Percentiles rank a stretch among this genome's conserved stretches.
These are phyloP conservation scores for Termitomyces sp. DNA, from an alignment of 768 basidiomycete genomes.

Conservation along the genomic window DNA sequence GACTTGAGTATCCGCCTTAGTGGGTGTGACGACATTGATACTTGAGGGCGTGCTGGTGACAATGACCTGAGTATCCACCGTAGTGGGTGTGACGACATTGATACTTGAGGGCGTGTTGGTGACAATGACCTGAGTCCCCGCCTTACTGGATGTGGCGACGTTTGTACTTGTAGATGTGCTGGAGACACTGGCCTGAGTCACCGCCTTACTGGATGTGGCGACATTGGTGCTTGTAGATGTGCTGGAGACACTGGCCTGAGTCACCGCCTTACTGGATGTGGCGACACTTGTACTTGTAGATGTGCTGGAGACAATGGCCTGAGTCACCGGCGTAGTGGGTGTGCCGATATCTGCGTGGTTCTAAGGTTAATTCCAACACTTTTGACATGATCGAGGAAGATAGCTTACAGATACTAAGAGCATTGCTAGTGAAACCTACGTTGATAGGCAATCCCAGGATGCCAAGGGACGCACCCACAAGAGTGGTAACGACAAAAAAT, in stretches of 20 bases:
- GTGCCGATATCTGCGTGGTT: not conserved
- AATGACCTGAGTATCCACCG: not conserved
- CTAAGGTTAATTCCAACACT: too few species aligned
- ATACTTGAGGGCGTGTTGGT: not conserved
- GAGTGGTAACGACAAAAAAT: not conserved
- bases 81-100: not conserved
- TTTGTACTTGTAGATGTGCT: not conserved
- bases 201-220: not conserved
- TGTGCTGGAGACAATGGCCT: not conserved
- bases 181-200: not conserved
- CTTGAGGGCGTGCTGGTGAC: not conserved
- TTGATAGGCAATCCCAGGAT: not conserved
- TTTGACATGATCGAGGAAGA: too few species aligned
- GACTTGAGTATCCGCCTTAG: not conserved
- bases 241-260: not conserved
- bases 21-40: not conserved
- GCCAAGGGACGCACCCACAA: not conserved
- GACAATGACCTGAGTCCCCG: not conserved
- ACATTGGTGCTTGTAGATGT: not conserved
- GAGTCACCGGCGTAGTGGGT: not conserved
- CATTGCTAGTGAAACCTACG: not conserved
- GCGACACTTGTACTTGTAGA: not conserved
- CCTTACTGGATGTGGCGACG: too few species aligned
- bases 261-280: not conserved
- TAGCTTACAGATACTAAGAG: not conserved